phyloP scores from a whole-genome alignment of 176 grass and related monocot species.

The Oryza meyeriana region DNA sequence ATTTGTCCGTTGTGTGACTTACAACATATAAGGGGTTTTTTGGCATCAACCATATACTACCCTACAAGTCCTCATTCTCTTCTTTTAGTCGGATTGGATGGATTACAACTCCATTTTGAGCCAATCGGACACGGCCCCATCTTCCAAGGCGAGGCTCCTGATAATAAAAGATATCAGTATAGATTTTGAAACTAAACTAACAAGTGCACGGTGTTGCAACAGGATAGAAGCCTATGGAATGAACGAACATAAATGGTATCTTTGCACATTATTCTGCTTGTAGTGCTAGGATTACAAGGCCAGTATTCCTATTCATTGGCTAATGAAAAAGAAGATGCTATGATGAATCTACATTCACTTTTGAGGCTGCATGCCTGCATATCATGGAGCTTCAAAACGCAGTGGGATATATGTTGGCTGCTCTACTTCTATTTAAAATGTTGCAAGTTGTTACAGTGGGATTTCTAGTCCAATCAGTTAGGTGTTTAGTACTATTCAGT shows the following conservation, averaged over 20 bases:
- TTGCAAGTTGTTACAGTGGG: not conserved
- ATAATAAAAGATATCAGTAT: slow-evolving; percentile 9
- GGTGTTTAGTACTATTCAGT: no score
- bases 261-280: not conserved
- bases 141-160: slow-evolving; percentile 83
- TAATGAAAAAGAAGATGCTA: not conserved
- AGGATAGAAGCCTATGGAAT: not conserved
- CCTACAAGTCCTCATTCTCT: slow-evolving; percentile 23
- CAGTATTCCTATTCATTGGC: not conserved
- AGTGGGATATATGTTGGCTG: not conserved
- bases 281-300: not conserved
- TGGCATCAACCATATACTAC: not conserved
- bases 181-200: not conserved
- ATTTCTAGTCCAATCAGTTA: not conserved
- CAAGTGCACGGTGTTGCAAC: not conserved
- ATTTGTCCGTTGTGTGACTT: not conserved
- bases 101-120: slow-evolving; percentile 73
- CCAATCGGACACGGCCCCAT: slow-evolving; percentile 51
- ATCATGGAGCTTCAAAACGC: not conserved
- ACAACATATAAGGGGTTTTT: not conserved
- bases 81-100: slow-evolving; percentile 62
- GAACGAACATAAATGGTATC: not conserved
- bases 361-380: not conserved
- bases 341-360: not conserved
- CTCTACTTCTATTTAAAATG: not conserved